Evolutionary conservation across 371 early-diverging fungal genomes (phyloP).

Genomic region (Saksenaea vasiformis): DNA sequence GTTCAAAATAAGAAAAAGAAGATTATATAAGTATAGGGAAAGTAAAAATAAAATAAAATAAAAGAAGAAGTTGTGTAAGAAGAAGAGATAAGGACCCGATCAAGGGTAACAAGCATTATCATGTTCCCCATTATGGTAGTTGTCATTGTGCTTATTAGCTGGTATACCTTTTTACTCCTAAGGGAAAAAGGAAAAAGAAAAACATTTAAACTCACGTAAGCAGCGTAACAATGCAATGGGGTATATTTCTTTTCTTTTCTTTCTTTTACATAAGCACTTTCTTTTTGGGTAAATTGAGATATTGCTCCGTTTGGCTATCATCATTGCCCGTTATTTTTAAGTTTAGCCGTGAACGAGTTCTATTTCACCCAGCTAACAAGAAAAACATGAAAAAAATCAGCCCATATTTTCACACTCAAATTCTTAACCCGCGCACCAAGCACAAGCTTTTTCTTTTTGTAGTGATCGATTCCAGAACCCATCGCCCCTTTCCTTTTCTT

Average conservation of each 20-base stretch:
- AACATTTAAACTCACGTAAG: background rate
- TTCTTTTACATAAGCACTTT: background rate
- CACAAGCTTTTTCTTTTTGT: background rate
- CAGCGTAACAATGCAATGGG: background rate
- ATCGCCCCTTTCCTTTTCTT: background rate
- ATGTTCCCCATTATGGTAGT: constrained; percentile 2
- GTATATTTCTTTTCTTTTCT: background rate
- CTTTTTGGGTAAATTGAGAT: background rate
- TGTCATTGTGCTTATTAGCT: background rate
- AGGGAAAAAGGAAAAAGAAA: background rate
- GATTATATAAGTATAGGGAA: background rate
- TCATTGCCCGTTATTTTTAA: background rate
- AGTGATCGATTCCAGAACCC: background rate
- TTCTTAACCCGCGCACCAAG: background rate
- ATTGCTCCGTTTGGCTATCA: background rate
- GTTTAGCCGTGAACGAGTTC: background rate
- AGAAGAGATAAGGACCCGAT: background rate
- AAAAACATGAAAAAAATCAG: background rate
- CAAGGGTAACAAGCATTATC: background rate
- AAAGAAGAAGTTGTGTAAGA: background rate
- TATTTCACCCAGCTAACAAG: no score
- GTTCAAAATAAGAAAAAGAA: background rate
- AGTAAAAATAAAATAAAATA: background rate
- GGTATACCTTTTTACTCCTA: background rate
- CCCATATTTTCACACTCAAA: background rate